Evolutionary conservation across 345 rosid species (phyloP).

Genomic region (Populus alba): DNA sequence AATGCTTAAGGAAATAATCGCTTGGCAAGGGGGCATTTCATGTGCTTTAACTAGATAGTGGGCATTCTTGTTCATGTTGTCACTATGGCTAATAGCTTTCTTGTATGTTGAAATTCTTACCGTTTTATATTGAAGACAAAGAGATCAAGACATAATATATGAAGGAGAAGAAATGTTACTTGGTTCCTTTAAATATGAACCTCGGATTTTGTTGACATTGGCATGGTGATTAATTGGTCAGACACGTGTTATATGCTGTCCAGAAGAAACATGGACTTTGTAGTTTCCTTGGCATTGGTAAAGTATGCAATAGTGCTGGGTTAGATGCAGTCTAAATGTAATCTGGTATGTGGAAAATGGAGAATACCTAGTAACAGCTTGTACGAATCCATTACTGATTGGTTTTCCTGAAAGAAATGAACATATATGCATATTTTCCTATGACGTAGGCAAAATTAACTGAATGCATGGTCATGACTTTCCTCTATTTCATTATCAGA

Average conservation of each 20-base stretch:
- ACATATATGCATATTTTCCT: background rate
- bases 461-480: background rate
- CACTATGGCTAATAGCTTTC: background rate
- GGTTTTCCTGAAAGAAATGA: background rate
- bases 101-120: background rate
- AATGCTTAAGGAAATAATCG: background rate
- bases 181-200: background rate
- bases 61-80: no score
- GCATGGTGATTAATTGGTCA: background rate
- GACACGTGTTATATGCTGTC: background rate
- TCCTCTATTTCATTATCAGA: conserved; percentile 41
- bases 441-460: background rate
- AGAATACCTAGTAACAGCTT: background rate
- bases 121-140: background rate
- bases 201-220: background rate
- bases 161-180: background rate
- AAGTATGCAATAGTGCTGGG: background rate
- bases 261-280: background rate
- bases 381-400: background rate
- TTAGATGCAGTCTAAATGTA: background rate
- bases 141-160: background rate
- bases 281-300: background rate
- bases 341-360: background rate
- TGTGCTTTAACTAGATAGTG: background rate
- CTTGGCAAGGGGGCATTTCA: background rate